Evolutionary conservation across 352 stramenopile genomes (phyloP), one percentile per base, ranked within the genome.

Genomic region (Phytophthora quininea): DNA sequence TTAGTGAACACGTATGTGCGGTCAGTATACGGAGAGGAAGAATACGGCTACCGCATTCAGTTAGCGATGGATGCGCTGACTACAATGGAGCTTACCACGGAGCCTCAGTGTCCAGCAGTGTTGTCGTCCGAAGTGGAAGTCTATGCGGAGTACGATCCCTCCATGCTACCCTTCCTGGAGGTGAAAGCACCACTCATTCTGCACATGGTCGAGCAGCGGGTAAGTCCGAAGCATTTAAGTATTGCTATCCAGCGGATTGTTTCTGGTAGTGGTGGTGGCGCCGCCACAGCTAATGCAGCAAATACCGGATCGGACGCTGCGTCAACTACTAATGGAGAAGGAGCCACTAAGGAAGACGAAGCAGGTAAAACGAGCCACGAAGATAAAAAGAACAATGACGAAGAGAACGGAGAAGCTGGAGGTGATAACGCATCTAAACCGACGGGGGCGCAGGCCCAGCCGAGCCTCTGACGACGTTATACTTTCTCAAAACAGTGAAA

Each of bases 181-280:
- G 84, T 92, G 2, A 96, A 96, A 54, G 84, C 84, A 3, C 86
- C 86, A 40, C 67, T 94, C 0, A 85, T 96, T 40, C 57, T 96
- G n/a, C 88, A 94, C 63, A 96, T 96, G 88, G 92, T 96, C 54
- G 88, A 96, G 54, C 87, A 95, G 62, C 84, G 85, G 14, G 85
- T 95, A 4, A 82, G 84, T 6, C 76, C 71, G 2, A 92, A 92
- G 45, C 84, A 93, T 57, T 55, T 95, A 8, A 76, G 74, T 3
- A 89, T 95, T 31, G 80, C 87, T 15, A 88, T 95, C 24, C 87
- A 95, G 54, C 85, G 87, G n/a, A 79, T 89, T 11, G 79, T 93
- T 42, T 76, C 85, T 43, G 86, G 85, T 47, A 74, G 64, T 2
- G 64, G 70, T 30, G 74, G 54, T 0, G 61, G 62, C 35, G 60